Base-by-base conservation (phyloP, 2,329 filamentous ascomycete species). In the Talaromyces pinophilus region DNA sequence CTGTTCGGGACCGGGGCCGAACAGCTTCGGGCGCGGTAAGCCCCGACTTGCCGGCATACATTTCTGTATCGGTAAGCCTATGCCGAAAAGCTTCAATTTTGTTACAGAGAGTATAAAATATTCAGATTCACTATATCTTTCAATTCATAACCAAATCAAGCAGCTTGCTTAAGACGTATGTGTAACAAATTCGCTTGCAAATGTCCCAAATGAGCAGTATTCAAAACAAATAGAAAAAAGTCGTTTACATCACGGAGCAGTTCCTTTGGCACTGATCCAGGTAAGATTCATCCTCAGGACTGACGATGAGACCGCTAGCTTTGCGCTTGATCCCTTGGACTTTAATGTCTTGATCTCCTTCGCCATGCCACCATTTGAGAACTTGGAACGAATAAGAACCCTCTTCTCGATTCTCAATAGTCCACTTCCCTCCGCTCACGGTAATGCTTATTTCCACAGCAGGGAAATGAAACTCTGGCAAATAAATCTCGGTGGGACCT, bases 391-490 rank as follows among this genome's bases (percentile, higher is more conserved):
- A 81, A 5, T 87, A 87, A 0, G 87, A 87, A 68, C 91, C 87
- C 8, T 87, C 85, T 65, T 93, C 90, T 67, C 93, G 89, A 5
- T 83, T 85, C 70, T 87, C 88, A 68, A 98, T 92, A 71, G 90
- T 88, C 93, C 93, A 99, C 75, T 94, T 95, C 6, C 96, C 96
- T 0, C 90, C 91, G 61, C 87, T 92, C 33, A 93, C 90, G 63
- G 90, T 86, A 3, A 99, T 88, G 0, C 84, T 84, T 46, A 88
- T 91, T 54, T 87, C 83, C 59, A 90, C 86, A 63, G 88, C 86
- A 1, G 94, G 93, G 76, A 96, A 99, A 79, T 99, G 95, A 74
- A 92, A 97, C 65, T 93, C 92, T 0, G 95, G 95, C 1, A 99
- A 82, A 77, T 92, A 96, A 8, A 98, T 84, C 54, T 92, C 86